Evolutionary conservation across 768 basidiomycete genomes (phyloP).

Genomic region (Boletus edulis): DNA sequence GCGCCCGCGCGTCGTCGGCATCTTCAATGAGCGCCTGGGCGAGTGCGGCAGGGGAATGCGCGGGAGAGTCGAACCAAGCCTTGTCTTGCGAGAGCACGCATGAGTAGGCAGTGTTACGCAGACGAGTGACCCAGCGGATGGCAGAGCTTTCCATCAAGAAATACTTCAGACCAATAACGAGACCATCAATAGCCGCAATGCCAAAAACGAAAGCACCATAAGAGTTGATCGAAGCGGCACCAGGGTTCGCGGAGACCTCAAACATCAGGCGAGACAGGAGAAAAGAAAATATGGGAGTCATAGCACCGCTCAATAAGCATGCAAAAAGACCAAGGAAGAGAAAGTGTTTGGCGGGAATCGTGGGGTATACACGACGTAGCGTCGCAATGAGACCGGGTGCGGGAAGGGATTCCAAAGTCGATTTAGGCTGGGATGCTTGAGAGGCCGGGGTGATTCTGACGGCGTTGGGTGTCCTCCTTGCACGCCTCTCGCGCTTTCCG

Average conservation of each 20-base stretch:
- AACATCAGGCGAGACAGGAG: constrained; percentile 80
- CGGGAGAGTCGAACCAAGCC: constrained; percentile 75
- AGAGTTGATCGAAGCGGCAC: constrained; percentile 61
- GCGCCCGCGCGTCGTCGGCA: constrained; percentile 78
- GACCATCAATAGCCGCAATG: constrained; percentile 72
- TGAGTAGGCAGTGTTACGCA: constrained; percentile 57
- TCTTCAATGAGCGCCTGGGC: constrained; percentile 84
- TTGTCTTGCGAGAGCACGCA: constrained; percentile 79
- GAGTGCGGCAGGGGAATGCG: constrained; percentile 57
- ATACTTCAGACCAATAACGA: constrained; percentile 74
- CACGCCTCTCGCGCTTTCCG: constrained; percentile 33
- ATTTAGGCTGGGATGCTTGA: constrained; percentile 1
- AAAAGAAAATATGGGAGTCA: constrained; percentile 92
- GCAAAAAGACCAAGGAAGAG: constrained; percentile 66
- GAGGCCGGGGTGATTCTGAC: constrained; percentile 2
- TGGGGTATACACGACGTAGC: constrained; percentile 58
- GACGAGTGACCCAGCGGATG: constrained; percentile 67
- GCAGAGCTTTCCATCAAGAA: constrained; percentile 75
- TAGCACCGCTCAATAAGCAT: constrained; percentile 73
- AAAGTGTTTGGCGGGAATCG: constrained; percentile 70
- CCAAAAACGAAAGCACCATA: constrained; percentile 74
- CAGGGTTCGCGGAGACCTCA: constrained; percentile 69
- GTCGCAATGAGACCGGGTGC: constrained; percentile 34
- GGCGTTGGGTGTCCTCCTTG: constrained; percentile 8
- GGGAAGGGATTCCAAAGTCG: background rate